These are phyloP conservation scores for Chytriomyces hyalinus DNA, from an alignment of 192 early-diverging fungal species.

Conservation along the genomic window DNA sequence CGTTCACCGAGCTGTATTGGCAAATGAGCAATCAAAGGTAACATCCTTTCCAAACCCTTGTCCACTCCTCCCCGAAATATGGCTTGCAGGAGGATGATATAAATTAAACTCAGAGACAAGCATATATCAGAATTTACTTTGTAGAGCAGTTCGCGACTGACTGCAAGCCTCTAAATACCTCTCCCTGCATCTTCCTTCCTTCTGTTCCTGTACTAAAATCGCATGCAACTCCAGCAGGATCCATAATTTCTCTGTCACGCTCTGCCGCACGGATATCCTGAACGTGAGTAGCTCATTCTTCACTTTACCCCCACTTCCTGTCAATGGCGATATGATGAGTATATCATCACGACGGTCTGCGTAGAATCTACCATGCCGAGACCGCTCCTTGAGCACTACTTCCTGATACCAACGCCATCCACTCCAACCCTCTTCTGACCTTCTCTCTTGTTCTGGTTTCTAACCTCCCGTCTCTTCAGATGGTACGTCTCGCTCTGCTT, in stretches of 20 bases:
- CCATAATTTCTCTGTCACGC: neutral
- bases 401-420: neutral
- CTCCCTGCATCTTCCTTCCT: neutral
- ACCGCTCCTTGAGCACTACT: conserved; percentile 1
- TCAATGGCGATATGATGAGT: neutral
- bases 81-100: conserved; percentile 24
- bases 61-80: neutral
- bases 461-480: too few relatives aligned
- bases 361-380: neutral
- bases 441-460: too few relatives aligned
- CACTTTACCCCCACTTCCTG: neutral
- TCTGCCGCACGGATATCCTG: neutral
- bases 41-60: neutral
- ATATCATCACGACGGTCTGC: conserved; percentile 3
- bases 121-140: conserved; percentile 35
- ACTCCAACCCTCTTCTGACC: too few relatives aligned
- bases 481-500: too few relatives aligned
- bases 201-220: neutral
- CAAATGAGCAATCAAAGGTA: neutral
- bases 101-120: conserved; percentile 30
- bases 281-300: neutral
- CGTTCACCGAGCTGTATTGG: too few relatives aligned
- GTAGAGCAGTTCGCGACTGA: conserved; percentile 23
- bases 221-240: neutral
- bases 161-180: neutral